phyloP scores from a whole-genome alignment of 495 filamentous ascomycete genomes.

The Xylaria venustula region DNA sequence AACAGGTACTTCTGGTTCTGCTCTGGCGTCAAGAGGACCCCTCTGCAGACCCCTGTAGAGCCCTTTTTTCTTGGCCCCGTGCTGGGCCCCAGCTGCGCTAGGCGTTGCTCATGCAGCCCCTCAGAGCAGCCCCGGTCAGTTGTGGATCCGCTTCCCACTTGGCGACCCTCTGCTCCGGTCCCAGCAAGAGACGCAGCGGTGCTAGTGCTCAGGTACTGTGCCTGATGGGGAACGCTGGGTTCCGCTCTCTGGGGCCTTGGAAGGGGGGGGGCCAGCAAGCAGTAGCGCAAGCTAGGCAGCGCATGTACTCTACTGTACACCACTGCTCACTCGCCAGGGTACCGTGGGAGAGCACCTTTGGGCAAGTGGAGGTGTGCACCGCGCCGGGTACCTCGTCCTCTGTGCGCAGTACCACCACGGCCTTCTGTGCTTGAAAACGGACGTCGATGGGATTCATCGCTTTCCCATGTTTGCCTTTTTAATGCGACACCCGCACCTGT shows the following conservation, averaged over 20 bases:
- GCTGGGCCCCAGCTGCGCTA: no score
- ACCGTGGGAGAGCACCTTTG: no score
- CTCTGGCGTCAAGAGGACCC: no score
- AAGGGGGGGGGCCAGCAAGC: no score
- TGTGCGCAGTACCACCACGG: constrained; percentile 5
- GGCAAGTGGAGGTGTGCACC: no score
- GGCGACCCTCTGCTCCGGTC: constrained; percentile 6
- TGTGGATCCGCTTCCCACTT: background rate
- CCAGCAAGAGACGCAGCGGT: constrained; percentile 1
- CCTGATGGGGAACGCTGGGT: no score
- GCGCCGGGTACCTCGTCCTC: no score
- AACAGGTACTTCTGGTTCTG: background rate
- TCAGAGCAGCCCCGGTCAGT: background rate
- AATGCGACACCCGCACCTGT: constrained; percentile 24
- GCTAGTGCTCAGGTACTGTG: constrained; percentile 4
- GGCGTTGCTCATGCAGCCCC: background rate
- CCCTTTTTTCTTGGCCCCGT: background rate
- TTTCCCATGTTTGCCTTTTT: constrained; percentile 36
- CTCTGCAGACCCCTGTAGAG: background rate
- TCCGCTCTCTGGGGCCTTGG: background rate
- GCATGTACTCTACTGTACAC: background rate
- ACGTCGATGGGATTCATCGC: constrained; percentile 31
- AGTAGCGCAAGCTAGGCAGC: no score
- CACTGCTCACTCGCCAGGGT: no score
- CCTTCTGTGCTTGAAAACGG: constrained; percentile 21